A percentile compares a stretch with the other conserved stretches of the same genome.
Evolutionary conservation across 2,329 filamentous ascomycete species (phyloP).

Genomic region (Trichoderma lentiforme): DNA sequence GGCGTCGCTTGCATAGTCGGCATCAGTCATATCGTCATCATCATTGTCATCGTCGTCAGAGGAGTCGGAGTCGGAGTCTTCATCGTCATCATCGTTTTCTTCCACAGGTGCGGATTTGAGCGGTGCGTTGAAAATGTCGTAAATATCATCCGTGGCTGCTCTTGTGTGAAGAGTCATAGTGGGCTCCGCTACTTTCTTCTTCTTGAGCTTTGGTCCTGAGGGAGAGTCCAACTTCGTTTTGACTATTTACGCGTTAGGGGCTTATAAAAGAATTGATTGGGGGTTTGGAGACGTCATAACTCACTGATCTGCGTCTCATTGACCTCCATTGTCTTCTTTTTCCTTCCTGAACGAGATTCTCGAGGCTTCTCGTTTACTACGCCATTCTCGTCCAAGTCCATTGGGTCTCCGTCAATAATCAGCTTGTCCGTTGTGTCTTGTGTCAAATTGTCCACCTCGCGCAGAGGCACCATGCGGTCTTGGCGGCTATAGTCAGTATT

Average conservation of each 20-base stretch:
- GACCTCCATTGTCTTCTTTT: slow-evolving; percentile 78
- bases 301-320: slow-evolving; percentile 91
- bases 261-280: neutral
- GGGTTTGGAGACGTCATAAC: slow-evolving; percentile 31
- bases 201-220: slow-evolving; percentile 76
- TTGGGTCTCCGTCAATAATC: slow-evolving; percentile 41
- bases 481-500: slow-evolving; percentile 39
- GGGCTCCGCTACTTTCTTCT: slow-evolving; percentile 73
- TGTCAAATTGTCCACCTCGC: slow-evolving; percentile 33
- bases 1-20: slow-evolving; percentile 77
- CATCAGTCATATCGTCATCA: slow-evolving; percentile 45
- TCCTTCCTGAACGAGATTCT: slow-evolving; percentile 52
- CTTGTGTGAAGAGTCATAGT: slow-evolving; percentile 97
- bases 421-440: slow-evolving; percentile 37
- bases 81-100: slow-evolving; percentile 38
- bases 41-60: neutral
- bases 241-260: slow-evolving; percentile 49
- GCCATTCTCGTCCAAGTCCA: slow-evolving; percentile 59
- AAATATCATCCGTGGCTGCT: slow-evolving; percentile 95
- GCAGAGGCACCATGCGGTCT: slow-evolving; percentile 26
- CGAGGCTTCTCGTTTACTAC: slow-evolving; percentile 43
- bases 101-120: slow-evolving; percentile 27
- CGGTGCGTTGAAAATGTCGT: slow-evolving; percentile 93
- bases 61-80: neutral
- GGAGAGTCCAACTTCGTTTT: slow-evolving; percentile 92